Evolutionary conservation across 345 rosid species (phyloP).

Genomic region (Populus davidiana): DNA sequence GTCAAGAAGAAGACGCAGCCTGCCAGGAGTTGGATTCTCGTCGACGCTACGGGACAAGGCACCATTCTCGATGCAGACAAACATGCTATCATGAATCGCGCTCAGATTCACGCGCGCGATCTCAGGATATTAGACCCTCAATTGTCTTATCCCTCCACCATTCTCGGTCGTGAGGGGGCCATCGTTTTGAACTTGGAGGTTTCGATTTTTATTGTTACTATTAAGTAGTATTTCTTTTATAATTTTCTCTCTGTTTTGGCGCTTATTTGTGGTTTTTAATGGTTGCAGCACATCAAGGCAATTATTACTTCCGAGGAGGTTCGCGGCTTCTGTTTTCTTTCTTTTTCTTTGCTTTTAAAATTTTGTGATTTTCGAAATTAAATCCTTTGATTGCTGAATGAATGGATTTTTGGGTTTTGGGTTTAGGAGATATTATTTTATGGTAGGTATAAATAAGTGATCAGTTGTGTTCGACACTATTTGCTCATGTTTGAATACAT

Average conservation of each 20-base stretch:
- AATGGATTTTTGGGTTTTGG: not conserved
- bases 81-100: conserved; percentile 88
- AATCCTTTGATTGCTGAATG: not conserved
- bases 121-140: conserved; percentile 91
- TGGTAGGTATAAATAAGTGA: not conserved
- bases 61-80: conserved; percentile 65
- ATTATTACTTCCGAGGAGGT: conserved; percentile 95
- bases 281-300: conserved; percentile 86
- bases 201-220: not conserved
- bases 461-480: not conserved
- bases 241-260: not conserved
- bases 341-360: not conserved
- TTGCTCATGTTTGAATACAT: not conserved
- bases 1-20: conserved; percentile 65
- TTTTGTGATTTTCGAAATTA: not conserved
- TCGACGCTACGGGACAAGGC: conserved; percentile 53
- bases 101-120: conserved; percentile 96
- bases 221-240: not conserved
- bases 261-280: not conserved
- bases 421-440: not conserved
- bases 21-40: conserved; percentile 63
- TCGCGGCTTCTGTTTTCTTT: conserved; percentile 15
- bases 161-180: conserved; percentile 97
- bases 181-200: conserved; percentile 96
- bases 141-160: conserved; percentile 87